These are phyloP conservation scores for Cucurbita argyrosperma DNA, from an alignment of 306 rosid species.

Conservation along the genomic window DNA sequence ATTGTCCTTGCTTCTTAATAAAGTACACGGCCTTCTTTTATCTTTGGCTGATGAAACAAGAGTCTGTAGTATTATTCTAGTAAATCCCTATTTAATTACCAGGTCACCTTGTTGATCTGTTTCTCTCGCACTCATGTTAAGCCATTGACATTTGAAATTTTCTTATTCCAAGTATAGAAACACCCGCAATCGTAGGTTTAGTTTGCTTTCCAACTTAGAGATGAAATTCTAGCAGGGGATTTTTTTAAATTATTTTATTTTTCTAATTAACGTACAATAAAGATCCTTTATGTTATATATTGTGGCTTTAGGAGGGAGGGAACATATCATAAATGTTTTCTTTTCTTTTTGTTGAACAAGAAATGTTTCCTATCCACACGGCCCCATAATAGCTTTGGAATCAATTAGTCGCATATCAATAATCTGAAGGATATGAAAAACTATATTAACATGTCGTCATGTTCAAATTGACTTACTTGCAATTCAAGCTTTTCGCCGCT, in stretches of 20 bases:
- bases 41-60: background rate
- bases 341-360: background rate
- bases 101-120: background rate
- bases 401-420: background rate
- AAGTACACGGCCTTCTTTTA: background rate
- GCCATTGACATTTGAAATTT: background rate
- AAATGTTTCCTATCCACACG: background rate
- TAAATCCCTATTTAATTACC: background rate
- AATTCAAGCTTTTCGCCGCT: slow-evolving; percentile 91
- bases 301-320: background rate
- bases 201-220: background rate
- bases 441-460: background rate
- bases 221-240: background rate
- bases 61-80: background rate
- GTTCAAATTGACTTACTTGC: slow-evolving; percentile 48
- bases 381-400: background rate
- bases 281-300: background rate
- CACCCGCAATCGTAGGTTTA: background rate
- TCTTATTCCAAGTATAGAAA: background rate
- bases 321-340: background rate
- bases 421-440: background rate
- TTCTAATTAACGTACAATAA: background rate
- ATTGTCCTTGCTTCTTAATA: background rate
- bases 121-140: background rate
- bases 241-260: background rate